phyloP scores from a whole-genome alignment of 2,329 filamentous ascomycete species.

The Byssochlamys sp. region DNA sequence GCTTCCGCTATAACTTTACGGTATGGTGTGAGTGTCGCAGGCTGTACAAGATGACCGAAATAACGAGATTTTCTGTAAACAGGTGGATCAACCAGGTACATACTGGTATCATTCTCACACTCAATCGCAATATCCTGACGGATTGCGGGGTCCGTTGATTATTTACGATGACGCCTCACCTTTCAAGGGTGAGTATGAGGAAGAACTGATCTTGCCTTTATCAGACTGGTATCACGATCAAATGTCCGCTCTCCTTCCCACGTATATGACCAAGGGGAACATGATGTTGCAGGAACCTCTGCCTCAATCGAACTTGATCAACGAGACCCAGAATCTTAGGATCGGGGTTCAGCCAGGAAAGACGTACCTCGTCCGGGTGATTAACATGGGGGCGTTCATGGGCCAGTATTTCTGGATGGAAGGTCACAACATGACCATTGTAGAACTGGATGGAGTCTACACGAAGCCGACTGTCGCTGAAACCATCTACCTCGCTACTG shows the following conservation, averaged over 20 bases:
- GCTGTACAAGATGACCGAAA: neutral
- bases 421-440: neutral
- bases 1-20: constrained; percentile 41
- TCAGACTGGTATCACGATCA: constrained; percentile 61
- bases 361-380: constrained; percentile 60
- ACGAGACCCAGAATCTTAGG: constrained; percentile 52
- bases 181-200: constrained; percentile 46
- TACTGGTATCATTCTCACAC: constrained; percentile 66
- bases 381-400: constrained; percentile 62
- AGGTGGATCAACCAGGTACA: constrained; percentile 53
- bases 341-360: constrained; percentile 50
- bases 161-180: constrained; percentile 51
- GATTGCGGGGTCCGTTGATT: constrained; percentile 51
- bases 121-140: constrained; percentile 56
- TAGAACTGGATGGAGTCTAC: neutral
- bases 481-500: neutral
- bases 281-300: constrained; percentile 53
- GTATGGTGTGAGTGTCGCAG: neutral
- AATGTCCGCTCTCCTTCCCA: constrained; percentile 37
- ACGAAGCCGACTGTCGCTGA: neutral
- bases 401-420: constrained; percentile 18
- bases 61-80: neutral
- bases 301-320: constrained; percentile 58
- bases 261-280: constrained; percentile 42
- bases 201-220: constrained; percentile 52